Evolutionary conservation across 2,329 filamentous ascomycete genomes (phyloP).

Genomic region (Trichophyton rubrum): DNA sequence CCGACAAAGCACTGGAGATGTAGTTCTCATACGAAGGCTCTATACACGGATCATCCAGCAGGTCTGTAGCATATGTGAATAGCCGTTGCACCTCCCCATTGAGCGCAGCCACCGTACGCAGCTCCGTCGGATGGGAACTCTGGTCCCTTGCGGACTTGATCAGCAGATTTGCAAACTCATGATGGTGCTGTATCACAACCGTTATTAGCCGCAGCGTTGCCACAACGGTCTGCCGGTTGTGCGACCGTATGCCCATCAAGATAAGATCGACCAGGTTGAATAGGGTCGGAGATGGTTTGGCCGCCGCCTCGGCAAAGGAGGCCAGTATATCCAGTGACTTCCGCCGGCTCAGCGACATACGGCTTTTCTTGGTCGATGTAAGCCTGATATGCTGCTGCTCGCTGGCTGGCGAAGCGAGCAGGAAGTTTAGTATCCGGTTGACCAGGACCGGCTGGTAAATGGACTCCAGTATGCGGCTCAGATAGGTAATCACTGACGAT

Average conservation of each 20-base stretch:
- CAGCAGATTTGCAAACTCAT: constrained; percentile 62
- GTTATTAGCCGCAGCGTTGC: constrained; percentile 81
- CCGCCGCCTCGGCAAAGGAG: constrained; percentile 62
- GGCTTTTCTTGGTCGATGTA: constrained; percentile 47
- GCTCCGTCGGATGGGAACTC: constrained; percentile 12
- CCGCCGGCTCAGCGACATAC: constrained; percentile 51
- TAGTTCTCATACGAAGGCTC: constrained; percentile 34
- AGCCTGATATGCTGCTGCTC: constrained; percentile 24
- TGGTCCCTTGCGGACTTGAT: constrained; percentile 43
- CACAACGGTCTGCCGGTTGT: constrained; percentile 76
- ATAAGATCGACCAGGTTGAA: constrained; percentile 92
- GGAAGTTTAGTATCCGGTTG: constrained; percentile 82
- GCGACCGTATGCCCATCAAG: constrained; percentile 68
- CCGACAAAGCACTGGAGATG: constrained; percentile 41
- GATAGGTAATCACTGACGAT: constrained; percentile 86
- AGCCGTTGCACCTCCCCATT: constrained; percentile 31
- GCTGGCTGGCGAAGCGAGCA: constrained; percentile 58
- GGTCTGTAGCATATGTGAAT: constrained; percentile 25
- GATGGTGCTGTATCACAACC: constrained; percentile 74
- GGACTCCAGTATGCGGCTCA: constrained; percentile 78
- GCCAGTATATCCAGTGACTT: constrained; percentile 82
- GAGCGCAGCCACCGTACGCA: constrained; percentile 27
- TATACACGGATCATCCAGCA: constrained; percentile 27
- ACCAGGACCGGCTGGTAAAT: constrained; percentile 90
- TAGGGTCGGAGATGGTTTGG: constrained; percentile 66